Evolutionary conservation across 1,284 basidiomycete genomes (phyloP).

Genomic region (Heliocybe sulcata): DNA sequence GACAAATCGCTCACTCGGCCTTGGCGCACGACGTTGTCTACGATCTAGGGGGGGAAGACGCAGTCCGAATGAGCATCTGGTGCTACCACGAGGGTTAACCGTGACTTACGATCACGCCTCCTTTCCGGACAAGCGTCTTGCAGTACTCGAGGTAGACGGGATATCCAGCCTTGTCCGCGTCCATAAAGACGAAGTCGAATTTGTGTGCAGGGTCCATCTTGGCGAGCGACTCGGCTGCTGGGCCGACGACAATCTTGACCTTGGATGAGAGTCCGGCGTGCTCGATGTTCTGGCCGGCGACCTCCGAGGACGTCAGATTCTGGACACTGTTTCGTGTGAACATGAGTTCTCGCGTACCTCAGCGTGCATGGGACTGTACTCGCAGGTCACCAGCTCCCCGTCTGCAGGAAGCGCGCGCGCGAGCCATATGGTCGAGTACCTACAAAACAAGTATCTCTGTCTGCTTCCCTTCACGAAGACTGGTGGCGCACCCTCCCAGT

Average conservation of each 20-base stretch:
- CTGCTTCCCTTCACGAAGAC: conserved; percentile 5
- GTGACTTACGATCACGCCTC: conserved; percentile 46
- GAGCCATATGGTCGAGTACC: conserved; percentile 57
- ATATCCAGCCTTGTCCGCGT: conserved; percentile 51
- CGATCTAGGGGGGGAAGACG: conserved; percentile 33
- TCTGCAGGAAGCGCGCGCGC: conserved; percentile 45
- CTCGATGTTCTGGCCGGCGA: conserved; percentile 44
- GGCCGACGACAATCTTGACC: conserved; percentile 41
- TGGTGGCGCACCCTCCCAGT: conserved; percentile 42
- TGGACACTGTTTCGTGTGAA: conserved; percentile 39
- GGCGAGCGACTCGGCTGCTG: conserved; percentile 38
- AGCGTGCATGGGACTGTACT: conserved; percentile 44
- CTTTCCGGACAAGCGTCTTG: conserved; percentile 44
- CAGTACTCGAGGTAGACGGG: conserved; percentile 44
- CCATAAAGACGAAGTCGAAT: conserved; percentile 57
- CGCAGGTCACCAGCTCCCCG: conserved; percentile 44
- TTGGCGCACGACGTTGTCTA: conserved; percentile 55
- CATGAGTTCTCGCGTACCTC: conserved; percentile 25
- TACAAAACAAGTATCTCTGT: conserved; percentile 14
- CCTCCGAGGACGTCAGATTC: conserved; percentile 45
- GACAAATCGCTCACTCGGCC: conserved; percentile 39
- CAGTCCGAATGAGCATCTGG: not conserved
- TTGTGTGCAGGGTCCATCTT: conserved; percentile 31
- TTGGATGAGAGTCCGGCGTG: conserved; percentile 38
- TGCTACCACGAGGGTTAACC: conserved; percentile 7